phyloP scores from a whole-genome alignment of 257 asterid species.

The Solanum paucissectum region DNA sequence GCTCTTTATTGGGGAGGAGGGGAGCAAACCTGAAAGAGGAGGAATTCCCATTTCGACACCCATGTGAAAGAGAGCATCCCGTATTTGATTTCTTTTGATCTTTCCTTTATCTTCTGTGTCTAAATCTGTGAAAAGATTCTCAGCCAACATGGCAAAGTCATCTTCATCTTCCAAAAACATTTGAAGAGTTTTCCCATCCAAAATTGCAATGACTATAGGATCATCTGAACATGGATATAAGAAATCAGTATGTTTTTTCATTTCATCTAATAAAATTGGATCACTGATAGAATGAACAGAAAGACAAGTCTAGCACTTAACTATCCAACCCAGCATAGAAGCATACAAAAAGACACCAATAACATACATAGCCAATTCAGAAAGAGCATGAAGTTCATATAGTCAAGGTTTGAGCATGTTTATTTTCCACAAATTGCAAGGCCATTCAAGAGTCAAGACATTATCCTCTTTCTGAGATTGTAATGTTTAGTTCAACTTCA shows the following conservation, averaged over 20 bases:
- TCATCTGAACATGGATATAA: conserved; percentile 22
- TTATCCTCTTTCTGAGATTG: not conserved
- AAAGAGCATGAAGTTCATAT: not conserved
- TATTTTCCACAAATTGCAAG: not conserved
- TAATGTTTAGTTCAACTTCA: not conserved
- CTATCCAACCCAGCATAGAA: not conserved
- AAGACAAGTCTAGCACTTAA: not conserved
- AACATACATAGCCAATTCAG: not conserved
- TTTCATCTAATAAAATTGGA: not conserved
- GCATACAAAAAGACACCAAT: not conserved
- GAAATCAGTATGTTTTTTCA: not conserved
- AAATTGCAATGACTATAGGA: conserved; percentile 36
- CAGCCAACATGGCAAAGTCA: conserved; percentile 60
- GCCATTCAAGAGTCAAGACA: not conserved
- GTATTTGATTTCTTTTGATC: conserved; percentile 37
- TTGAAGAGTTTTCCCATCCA: conserved; percentile 36
- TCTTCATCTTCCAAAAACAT: conserved; percentile 52
- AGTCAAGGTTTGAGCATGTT: not conserved
- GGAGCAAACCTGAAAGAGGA: conserved; percentile 36
- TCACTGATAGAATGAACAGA: not conserved
- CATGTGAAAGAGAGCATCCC: conserved; percentile 37
- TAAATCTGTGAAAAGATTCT: conserved; percentile 53
- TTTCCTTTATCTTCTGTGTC: conserved; percentile 48
- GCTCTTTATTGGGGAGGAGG: not conserved
- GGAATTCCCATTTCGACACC: conserved; percentile 55